phyloP scores from a whole-genome alignment of 164 flowering plant species.

The Piper longum region DNA sequence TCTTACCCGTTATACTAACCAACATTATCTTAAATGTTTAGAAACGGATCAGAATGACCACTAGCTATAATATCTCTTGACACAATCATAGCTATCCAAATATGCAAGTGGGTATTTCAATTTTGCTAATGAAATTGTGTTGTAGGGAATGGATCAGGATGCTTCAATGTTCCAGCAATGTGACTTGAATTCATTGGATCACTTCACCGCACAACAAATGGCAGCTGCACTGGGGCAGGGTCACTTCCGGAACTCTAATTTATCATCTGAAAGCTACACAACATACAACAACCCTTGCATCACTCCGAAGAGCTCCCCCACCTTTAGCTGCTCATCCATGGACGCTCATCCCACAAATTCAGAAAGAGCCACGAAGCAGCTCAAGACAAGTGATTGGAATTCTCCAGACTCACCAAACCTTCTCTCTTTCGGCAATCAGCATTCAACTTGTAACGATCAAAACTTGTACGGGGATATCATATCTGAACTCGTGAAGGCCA shows the following conservation, averaged over 20 bases:
- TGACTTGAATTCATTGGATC: slow-evolving; percentile 34
- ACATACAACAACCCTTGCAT: slow-evolving; percentile 12
- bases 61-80: too few species aligned
- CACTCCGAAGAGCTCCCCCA: slow-evolving; percentile 4
- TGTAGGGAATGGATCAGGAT: slow-evolving; percentile 43
- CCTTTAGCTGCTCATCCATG: slow-evolving; percentile 11
- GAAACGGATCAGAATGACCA: too few species aligned
- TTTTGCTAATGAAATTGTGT: too few species aligned
- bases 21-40: too few species aligned
- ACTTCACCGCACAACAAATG: slow-evolving; percentile 24
- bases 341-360: slow-evolving; percentile 5
- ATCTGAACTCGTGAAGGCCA: slow-evolving; percentile 2
- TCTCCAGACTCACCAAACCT: slow-evolving; percentile 21
- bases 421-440: slow-evolving; percentile 17
- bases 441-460: slow-evolving; percentile 4
- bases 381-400: slow-evolving; percentile 34
- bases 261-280: slow-evolving; percentile 9
- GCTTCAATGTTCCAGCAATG: slow-evolving; percentile 21
- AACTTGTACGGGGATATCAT: slow-evolving; percentile 4
- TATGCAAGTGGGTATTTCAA: too few species aligned
- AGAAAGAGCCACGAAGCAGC: slow-evolving; percentile 36
- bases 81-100: too few species aligned
- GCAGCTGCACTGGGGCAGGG: slow-evolving; percentile 33
- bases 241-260: slow-evolving; percentile 17
- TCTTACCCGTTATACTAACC: too few species aligned